Evolutionary conservation across 1,284 basidiomycete genomes (phyloP), one percentile per base, ranked within the genome.

Genomic region (Leccinum ponderosum): DNA sequence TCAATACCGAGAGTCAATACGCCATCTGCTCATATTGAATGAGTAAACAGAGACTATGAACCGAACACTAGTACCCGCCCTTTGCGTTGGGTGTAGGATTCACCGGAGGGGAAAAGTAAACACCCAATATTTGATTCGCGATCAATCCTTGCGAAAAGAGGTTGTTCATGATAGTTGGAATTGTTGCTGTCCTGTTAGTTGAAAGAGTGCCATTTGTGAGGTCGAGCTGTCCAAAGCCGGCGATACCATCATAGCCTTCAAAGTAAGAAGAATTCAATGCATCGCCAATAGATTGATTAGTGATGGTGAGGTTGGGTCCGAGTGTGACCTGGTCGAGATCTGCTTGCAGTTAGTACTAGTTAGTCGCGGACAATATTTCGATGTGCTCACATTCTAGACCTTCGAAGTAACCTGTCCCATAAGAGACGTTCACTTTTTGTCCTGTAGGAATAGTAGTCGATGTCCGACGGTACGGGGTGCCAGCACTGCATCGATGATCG

Each of bases 101-200:
- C 3, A 54, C 58, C 9, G 73, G 4, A 29, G 73, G 73, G 2
- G 67, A 61, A 56, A 71, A 70, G 42, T 61, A 71, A 33, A 75
- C 31, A 25, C 67, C 63, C 1, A 75, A 53, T 14, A 73, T 47
- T 31, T 68, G 12, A 0, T 60, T 4, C 5, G 61, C 3, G 37
- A 72, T 58, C 5, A 63, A 33, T 22, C 58, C 56, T 22, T 73
- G 68, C 1, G 66, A 62, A 15, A 58, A 11, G 1, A 73, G 70
- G 22, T 70, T 71, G 54, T 69, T 20, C 62, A 71, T 71, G 7
- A 75, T 58, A 0, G 72, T 73, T 8, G 73, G 69, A 55, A 71
- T 58, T 0, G 11, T 53, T 22, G 44, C 55, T 20, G 61, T 44
- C 1, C 0, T 3, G 15, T 67, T 53, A 4, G 59, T 42, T 11